These are phyloP conservation scores for Acorus gramineus DNA, from an alignment of 106 monocot species.

Conservation along the genomic window DNA sequence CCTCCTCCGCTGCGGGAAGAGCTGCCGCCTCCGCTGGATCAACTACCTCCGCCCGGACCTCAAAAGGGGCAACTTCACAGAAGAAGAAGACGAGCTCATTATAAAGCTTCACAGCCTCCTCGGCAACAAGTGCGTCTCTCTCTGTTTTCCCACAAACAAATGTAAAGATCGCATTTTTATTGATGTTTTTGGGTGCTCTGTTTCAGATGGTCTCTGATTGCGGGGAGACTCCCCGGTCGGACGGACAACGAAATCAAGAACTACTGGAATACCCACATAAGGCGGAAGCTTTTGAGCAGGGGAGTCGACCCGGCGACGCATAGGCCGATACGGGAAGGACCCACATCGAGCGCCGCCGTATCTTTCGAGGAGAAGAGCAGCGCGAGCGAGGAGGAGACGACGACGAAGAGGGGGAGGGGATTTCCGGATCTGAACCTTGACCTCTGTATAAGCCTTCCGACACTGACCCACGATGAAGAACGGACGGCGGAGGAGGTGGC, in stretches of 20 bases:
- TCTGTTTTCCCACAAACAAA: not conserved
- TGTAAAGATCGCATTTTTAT: not conserved
- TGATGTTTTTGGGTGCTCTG: no score
- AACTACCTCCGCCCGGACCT: slow-evolving; percentile 41
- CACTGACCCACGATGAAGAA: not conserved
- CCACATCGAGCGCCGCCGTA: not conserved
- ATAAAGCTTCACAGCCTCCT: slow-evolving; percentile 44
- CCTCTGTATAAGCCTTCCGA: slow-evolving; percentile 27
- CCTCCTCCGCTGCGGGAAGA: slow-evolving; percentile 38
- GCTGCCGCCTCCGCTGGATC: slow-evolving; percentile 41
- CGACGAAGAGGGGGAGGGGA: not conserved
- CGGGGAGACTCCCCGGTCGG: slow-evolving; percentile 47
- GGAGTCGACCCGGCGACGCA: slow-evolving; percentile 50
- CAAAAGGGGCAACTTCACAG: slow-evolving; percentile 42
- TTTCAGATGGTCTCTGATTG: slow-evolving; percentile 50
- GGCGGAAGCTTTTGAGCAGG: slow-evolving; percentile 39
- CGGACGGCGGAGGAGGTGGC: not conserved
- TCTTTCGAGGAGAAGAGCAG: slow-evolving; percentile 1
- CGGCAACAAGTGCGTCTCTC: slow-evolving; percentile 20
- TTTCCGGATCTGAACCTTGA: slow-evolving; percentile 35
- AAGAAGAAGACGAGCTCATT: slow-evolving; percentile 38
- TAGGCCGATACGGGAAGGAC: slow-evolving; percentile 4
- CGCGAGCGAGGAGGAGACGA: not conserved
- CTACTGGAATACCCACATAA: slow-evolving; percentile 68
- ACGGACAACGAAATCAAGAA: slow-evolving; percentile 18